Evolutionary conservation across 2,329 filamentous ascomycete species (phyloP).

Genomic region (Rhinocladiella similis): DNA sequence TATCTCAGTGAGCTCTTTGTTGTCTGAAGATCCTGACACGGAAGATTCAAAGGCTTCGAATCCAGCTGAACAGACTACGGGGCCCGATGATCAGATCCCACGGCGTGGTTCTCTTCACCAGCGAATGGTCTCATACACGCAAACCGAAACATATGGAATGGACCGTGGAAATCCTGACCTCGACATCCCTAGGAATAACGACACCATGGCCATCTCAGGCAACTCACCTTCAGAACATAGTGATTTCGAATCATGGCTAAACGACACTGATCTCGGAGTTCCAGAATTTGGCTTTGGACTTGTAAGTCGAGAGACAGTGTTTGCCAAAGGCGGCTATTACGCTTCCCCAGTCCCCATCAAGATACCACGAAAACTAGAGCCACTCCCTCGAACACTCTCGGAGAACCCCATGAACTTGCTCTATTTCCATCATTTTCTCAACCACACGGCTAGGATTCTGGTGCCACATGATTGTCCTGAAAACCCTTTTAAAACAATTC

Average conservation of each 20-base stretch:
- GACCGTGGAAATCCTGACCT: constrained; percentile 70
- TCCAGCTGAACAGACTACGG: constrained; percentile 11
- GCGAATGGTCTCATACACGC: constrained; percentile 29
- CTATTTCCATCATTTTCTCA: constrained; percentile 72
- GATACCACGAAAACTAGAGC: constrained; percentile 58
- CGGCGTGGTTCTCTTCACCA: constrained; percentile 29
- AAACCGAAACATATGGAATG: constrained; percentile 59
- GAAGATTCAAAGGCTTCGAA: constrained; percentile 12
- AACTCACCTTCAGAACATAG: constrained; percentile 41
- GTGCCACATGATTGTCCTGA: constrained; percentile 63
- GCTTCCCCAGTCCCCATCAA: constrained; percentile 66
- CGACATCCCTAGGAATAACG: constrained; percentile 71
- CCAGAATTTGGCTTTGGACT: constrained; percentile 52
- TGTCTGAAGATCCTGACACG: constrained; percentile 53
- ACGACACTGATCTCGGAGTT: constrained; percentile 26
- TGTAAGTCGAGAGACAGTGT: constrained; percentile 52
- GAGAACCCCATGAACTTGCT: constrained; percentile 80
- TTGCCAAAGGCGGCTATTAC: constrained; percentile 68
- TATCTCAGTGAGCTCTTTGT: constrained; percentile 66
- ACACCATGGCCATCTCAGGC: constrained; percentile 63
- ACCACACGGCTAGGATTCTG: constrained; percentile 72
- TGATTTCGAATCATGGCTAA: constrained; percentile 30
- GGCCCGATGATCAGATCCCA: constrained; percentile 16
- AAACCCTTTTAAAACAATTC: constrained; percentile 60
- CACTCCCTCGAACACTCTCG: constrained; percentile 57